Conservation (phyloP, 371 early-diverging fungal species). For the Mortierella sp. region DNA sequence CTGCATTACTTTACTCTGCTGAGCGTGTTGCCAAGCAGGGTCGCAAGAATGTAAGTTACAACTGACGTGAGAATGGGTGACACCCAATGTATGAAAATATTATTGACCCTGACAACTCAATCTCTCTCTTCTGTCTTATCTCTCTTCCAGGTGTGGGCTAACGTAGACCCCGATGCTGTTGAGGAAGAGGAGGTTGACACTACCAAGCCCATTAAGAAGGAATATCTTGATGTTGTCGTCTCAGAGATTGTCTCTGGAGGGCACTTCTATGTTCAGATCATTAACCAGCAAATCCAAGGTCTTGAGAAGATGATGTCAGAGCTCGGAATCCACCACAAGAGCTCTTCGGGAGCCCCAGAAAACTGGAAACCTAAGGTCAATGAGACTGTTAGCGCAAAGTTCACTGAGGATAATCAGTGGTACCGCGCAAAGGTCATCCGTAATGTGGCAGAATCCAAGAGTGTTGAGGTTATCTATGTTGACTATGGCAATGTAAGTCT, state of each 20-base stretch:
- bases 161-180: slow-evolving; percentile 55
- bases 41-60: slow-evolving; percentile 64
- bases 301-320: slow-evolving; percentile 90
- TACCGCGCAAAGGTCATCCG: slow-evolving; percentile 89
- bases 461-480: slow-evolving; percentile 83
- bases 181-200: slow-evolving; percentile 57
- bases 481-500: slow-evolving; percentile 91
- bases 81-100: not conserved
- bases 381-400: slow-evolving; percentile 86
- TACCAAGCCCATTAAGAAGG: slow-evolving; percentile 67
- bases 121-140: not conserved
- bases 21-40: slow-evolving; percentile 82
- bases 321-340: slow-evolving; percentile 74
- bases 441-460: slow-evolving; percentile 70
- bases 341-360: slow-evolving; percentile 54
- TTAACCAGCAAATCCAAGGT: slow-evolving; percentile 75
- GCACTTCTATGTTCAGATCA: slow-evolving; percentile 83
- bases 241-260: slow-evolving; percentile 84
- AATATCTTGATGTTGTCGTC: slow-evolving; percentile 86
- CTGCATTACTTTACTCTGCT: slow-evolving; percentile 80
- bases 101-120: not conserved
- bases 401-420: slow-evolving; percentile 91
- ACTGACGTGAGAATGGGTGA: not conserved
- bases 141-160: slow-evolving; percentile 37
- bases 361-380: slow-evolving; percentile 75